A percentile compares a stretch with the other conserved stretches of the same genome.
Conservation (phyloP, 768 basidiomycete genomes). For the Paxillus rubicundulus region DNA sequence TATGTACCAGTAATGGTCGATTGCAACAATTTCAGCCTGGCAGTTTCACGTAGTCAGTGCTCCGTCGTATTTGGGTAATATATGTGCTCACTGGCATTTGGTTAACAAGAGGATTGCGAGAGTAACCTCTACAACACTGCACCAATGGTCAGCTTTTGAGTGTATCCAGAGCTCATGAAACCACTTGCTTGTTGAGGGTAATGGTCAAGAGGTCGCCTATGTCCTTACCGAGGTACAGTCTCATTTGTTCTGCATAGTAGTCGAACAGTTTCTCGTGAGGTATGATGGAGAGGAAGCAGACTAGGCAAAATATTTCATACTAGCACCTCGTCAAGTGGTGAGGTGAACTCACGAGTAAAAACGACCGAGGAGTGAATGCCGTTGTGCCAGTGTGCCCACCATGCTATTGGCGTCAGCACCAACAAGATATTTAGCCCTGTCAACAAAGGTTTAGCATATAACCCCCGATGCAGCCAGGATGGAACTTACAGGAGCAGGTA, state of each 20-base stretch:
- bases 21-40: constrained; percentile 61
- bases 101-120: constrained; percentile 65
- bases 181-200: constrained; percentile 60
- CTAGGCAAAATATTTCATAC: constrained; percentile 31
- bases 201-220: constrained; percentile 67
- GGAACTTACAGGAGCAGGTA: constrained; percentile 52
- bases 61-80: background rate
- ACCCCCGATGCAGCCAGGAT: constrained; percentile 3
- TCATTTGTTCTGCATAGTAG: constrained; percentile 56
- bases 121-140: constrained; percentile 67
- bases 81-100: constrained; percentile 63
- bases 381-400: constrained; percentile 51
- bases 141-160: background rate
- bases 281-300: constrained; percentile 64
- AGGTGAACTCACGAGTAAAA: constrained; percentile 42
- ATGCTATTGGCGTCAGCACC: constrained; percentile 57
- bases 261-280: constrained; percentile 67
- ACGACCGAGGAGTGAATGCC: constrained; percentile 26
- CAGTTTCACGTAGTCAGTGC: background rate
- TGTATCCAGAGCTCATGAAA: background rate
- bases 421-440: constrained; percentile 60
- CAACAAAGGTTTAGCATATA: background rate
- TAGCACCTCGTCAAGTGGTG: background rate
- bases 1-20: constrained; percentile 62
- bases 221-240: constrained; percentile 49